Percentiles rank a stretch among this genome's conserved stretches.
phyloP scores from a whole-genome alignment of 345 rosid species.

The Aquilaria sinensis region DNA sequence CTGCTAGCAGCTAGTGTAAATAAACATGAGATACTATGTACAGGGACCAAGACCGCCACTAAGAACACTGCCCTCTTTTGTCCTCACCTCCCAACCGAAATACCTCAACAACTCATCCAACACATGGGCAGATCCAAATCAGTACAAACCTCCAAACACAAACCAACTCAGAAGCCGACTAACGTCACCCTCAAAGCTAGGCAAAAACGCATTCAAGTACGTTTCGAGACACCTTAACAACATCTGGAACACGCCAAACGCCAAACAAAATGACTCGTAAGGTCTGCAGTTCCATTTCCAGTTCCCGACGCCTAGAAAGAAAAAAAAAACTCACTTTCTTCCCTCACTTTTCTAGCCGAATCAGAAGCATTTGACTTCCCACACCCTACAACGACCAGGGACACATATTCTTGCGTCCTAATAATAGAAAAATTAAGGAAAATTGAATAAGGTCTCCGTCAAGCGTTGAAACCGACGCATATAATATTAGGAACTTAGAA shows the following conservation, averaged over 20 bases:
- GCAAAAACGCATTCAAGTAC: no score
- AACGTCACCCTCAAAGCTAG: no score
- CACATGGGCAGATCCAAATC: no score
- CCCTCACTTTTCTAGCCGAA: background rate
- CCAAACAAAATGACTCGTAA: background rate
- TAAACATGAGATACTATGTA: no score
- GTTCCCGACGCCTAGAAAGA: constrained; percentile 16
- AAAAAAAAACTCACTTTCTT: background rate
- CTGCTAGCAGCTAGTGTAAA: no score
- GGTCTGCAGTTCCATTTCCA: background rate
- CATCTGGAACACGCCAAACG: constrained; percentile 29
- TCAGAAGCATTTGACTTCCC: constrained; percentile 31
- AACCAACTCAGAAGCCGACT: background rate
- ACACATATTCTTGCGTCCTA: constrained; percentile 29
- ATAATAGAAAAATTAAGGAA: no score
- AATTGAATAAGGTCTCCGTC: constrained; percentile 14
- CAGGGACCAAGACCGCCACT: no score
- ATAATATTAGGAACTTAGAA: background rate
- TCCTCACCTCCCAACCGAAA: no score
- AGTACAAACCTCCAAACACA: constrained; percentile 18
- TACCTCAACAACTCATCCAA: no score
- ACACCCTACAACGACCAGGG: constrained; percentile 20
- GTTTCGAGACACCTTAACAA: constrained; percentile 20
- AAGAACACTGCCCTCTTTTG: no score
- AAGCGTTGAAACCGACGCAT: constrained; percentile 25